A percentile compares a stretch with the other conserved stretches of the same genome.
Evolutionary conservation across 2,329 filamentous ascomycete genomes (phyloP).

Genomic region (Xylariaceae sp.): DNA sequence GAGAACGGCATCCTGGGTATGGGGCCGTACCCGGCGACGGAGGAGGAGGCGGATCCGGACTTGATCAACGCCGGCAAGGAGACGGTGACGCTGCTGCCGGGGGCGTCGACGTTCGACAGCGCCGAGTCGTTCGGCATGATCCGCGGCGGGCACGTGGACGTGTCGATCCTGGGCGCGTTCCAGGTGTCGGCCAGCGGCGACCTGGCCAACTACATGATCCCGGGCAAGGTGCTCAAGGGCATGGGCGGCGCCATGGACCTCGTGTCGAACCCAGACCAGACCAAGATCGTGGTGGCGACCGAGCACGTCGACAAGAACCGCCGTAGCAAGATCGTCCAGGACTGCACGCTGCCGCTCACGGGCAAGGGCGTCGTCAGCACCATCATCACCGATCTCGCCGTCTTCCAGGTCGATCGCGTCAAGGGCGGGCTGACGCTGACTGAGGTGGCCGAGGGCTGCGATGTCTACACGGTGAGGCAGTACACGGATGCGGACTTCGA

Average conservation of each 20-base stretch:
- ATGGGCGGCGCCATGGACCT: conserved; percentile 82
- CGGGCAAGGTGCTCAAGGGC: conserved; percentile 84
- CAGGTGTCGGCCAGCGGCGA: conserved; percentile 80
- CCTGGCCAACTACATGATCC: conserved; percentile 88
- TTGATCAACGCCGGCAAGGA: conserved; percentile 89
- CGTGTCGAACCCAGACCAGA: conserved; percentile 70
- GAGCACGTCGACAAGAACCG: conserved; percentile 73
- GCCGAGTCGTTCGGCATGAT: conserved; percentile 89
- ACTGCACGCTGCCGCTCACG: conserved; percentile 66
- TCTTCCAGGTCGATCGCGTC: conserved; percentile 68
- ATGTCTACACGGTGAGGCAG: conserved; percentile 66
- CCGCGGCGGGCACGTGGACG: conserved; percentile 78
- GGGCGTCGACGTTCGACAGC: conserved; percentile 77
- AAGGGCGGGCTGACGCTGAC: conserved; percentile 67
- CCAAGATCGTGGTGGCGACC: conserved; percentile 72
- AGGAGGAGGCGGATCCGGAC: conserved; percentile 73
- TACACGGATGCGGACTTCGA: conserved; percentile 72
- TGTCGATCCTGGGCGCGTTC: conserved; percentile 80
- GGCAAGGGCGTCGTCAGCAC: conserved; percentile 70
- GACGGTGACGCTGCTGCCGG: conserved; percentile 77
- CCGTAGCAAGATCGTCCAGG: conserved; percentile 65
- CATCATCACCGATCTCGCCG: conserved; percentile 74
- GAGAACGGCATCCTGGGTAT: conserved; percentile 88
- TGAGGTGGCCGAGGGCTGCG: conserved; percentile 70
- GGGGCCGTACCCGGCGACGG: conserved; percentile 72